Percentiles rank a stretch among this genome's conserved stretches.
phyloP scores from a whole-genome alignment of 345 rosid species.

The Arabidopsis suecica region DNA sequence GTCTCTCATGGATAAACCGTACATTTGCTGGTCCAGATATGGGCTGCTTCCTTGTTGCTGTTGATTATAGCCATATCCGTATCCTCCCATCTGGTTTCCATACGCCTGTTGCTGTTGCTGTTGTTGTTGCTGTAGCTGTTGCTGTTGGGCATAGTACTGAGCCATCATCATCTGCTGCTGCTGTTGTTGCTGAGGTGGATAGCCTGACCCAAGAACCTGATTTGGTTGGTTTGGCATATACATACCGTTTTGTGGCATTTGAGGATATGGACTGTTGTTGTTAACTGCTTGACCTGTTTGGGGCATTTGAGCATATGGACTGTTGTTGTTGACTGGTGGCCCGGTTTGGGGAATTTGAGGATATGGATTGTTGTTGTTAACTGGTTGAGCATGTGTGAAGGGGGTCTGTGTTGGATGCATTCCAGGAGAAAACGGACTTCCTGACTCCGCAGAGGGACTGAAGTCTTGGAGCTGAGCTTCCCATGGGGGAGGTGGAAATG shows the following conservation, averaged over 20 bases:
- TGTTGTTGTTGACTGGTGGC: slow-evolving; percentile 51
- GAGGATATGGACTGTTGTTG: slow-evolving; percentile 52
- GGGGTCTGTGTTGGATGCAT: slow-evolving; percentile 62
- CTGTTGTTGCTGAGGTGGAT: slow-evolving; percentile 54
- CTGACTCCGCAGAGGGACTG: slow-evolving; percentile 56
- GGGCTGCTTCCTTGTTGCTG: slow-evolving; percentile 67
- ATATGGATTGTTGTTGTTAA: slow-evolving; percentile 45
- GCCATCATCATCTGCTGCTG: slow-evolving; percentile 67
- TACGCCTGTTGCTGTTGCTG: slow-evolving; percentile 64
- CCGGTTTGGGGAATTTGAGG: slow-evolving; percentile 60
- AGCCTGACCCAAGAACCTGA: slow-evolving; percentile 36
- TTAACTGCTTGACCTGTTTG: slow-evolving; percentile 58
- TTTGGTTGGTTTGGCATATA: slow-evolving; percentile 51
- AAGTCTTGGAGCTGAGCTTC: slow-evolving; percentile 79
- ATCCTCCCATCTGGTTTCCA: slow-evolving; percentile 52
- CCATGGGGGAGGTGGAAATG: slow-evolving; percentile 97
- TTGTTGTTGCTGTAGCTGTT: slow-evolving; percentile 58
- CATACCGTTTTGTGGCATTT: slow-evolving; percentile 66
- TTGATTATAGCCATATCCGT: slow-evolving; percentile 80
- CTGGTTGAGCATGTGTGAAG: slow-evolving; percentile 54
- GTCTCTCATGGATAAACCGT: slow-evolving; percentile 68
- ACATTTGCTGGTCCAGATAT: slow-evolving; percentile 81
- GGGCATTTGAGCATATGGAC: slow-evolving; percentile 52
- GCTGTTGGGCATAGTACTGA: slow-evolving; percentile 47
- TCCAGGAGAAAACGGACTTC: slow-evolving; percentile 63